Conservation (phyloP, 345 rosid genomes). For the Populus nigra region DNA sequence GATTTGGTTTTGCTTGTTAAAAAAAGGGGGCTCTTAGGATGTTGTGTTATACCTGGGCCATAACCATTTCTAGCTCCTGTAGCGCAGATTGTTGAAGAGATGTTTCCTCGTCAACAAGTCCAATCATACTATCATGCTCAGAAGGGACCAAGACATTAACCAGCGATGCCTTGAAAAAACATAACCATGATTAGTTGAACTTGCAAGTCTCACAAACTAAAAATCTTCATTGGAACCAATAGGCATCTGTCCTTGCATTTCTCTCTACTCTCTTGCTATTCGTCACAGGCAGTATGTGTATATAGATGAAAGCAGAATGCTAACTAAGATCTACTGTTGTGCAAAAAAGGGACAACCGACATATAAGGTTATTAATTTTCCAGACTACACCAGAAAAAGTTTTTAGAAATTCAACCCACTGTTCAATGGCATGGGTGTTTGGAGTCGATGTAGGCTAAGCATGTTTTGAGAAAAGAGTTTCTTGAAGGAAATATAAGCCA, state of each 20-base stretch:
- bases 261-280: background rate
- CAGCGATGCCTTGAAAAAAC: slow-evolving; percentile 29
- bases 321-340: too few relatives aligned
- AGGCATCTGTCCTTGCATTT: background rate
- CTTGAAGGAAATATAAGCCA: background rate
- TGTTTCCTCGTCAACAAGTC: slow-evolving; percentile 25
- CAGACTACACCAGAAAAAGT: background rate
- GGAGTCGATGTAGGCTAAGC: background rate
- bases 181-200: slow-evolving; percentile 7
- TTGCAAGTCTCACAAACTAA: background rate
- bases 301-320: background rate
- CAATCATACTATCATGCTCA: slow-evolving; percentile 32
- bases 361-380: background rate
- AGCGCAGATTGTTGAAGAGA: slow-evolving; percentile 61
- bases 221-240: background rate
- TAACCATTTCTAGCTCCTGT: slow-evolving; percentile 64
- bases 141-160: slow-evolving; percentile 18
- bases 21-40: background rate
- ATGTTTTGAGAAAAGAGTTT: background rate
- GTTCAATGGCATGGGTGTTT: background rate
- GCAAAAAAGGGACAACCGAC: background rate
- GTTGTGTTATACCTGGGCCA: slow-evolving; percentile 47
- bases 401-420: background rate
- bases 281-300: background rate
- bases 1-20: background rate